Conservation (phyloP, 768 basidiomycete species). For the Neoboletus brunneissimus region DNA sequence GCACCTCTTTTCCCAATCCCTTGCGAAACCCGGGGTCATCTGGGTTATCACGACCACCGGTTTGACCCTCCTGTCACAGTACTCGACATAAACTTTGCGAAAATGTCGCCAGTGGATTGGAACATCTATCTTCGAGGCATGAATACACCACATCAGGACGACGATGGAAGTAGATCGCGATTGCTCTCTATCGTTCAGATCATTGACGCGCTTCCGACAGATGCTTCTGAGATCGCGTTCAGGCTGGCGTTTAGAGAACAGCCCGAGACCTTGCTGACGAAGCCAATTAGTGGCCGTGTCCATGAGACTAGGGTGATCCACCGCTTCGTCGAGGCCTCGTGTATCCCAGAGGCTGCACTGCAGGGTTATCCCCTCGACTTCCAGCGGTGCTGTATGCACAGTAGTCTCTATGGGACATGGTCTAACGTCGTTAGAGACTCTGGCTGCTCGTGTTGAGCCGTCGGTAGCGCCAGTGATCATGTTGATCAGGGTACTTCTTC, state of each 20-base stretch:
- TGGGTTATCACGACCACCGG: constrained; percentile 27
- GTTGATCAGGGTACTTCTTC: constrained; percentile 28
- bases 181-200: constrained; percentile 8
- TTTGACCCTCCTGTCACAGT: constrained; percentile 23
- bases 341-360: constrained; percentile 25
- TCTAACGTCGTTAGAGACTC: constrained; percentile 24
- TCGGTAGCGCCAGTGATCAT: constrained; percentile 22
- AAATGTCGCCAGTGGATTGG: constrained; percentile 27
- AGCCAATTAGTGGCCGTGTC: constrained; percentile 18
- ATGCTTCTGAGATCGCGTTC: constrained; percentile 23
- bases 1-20: constrained; percentile 21
- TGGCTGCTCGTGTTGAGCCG: constrained; percentile 13
- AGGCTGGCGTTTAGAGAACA: constrained; percentile 14
- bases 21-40: constrained; percentile 16
- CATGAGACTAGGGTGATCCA: constrained; percentile 23
- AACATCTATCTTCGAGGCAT: constrained; percentile 29
- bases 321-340: constrained; percentile 27
- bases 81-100: constrained; percentile 26
- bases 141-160: constrained; percentile 30
- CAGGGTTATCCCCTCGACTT: constrained; percentile 1
- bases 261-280: constrained; percentile 20
- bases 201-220: constrained; percentile 18
- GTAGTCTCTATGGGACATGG: constrained; percentile 26
- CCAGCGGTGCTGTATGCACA: constrained; percentile 7
- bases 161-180: constrained; percentile 6